Evolutionary conservation across 257 asterid genomes (phyloP).

Genomic region (Capsicum rhomboideum): DNA sequence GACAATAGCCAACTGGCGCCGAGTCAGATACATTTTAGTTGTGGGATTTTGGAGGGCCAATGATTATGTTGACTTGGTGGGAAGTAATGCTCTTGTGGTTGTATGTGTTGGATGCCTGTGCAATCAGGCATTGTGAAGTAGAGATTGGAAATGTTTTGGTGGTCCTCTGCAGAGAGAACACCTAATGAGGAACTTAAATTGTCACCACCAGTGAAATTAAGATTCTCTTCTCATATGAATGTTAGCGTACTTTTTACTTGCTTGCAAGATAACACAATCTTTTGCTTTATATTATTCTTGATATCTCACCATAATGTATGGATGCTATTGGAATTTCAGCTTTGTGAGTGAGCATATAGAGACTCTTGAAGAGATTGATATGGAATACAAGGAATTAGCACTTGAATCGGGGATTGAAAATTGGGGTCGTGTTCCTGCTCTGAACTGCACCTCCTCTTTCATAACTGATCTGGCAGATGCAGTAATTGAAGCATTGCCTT

Average conservation of each 20-base stretch:
- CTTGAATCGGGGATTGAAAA: slow-evolving; percentile 75
- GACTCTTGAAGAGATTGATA: slow-evolving; percentile 93
- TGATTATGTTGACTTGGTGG: background rate
- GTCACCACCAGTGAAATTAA: background rate
- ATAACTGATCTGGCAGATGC: slow-evolving; percentile 86
- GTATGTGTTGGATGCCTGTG: background rate
- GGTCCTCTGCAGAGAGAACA: background rate
- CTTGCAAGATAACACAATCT: background rate
- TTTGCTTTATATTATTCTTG: background rate
- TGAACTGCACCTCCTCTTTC: slow-evolving; percentile 80
- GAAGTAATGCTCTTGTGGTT: background rate
- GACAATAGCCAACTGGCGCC: background rate
- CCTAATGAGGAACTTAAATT: background rate
- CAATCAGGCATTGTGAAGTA: background rate
- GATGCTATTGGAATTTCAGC: slow-evolving; percentile 33
- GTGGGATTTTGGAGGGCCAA: background rate
- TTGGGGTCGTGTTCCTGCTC: slow-evolving; percentile 99
- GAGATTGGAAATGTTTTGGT: background rate
- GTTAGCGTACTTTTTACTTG: background rate
- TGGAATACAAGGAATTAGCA: slow-evolving; percentile 89
- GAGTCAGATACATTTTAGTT: background rate
- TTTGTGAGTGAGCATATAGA: slow-evolving; percentile 99
- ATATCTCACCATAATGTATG: background rate
- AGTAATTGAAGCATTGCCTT: slow-evolving; percentile 84
- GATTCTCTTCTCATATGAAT: background rate